Percentiles rank a stretch among this genome's conserved stretches.
phyloP scores from a whole-genome alignment of 2,329 filamentous ascomycete species.

The Scedosporium minutisporum region DNA sequence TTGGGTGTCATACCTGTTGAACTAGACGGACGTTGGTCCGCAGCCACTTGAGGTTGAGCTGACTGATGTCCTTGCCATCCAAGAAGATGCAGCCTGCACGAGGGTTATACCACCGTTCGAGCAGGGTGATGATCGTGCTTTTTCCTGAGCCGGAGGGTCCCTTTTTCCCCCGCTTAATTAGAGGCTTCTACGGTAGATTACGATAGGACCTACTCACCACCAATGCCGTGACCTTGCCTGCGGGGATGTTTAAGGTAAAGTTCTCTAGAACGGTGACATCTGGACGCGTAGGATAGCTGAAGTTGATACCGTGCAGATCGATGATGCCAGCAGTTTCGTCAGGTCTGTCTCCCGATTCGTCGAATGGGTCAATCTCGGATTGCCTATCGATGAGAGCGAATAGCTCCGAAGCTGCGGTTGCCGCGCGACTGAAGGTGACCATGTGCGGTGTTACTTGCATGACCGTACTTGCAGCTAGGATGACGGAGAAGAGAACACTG shows the following conservation, averaged over 20 bases:
- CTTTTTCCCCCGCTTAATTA: background rate
- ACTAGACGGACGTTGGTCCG: constrained; percentile 44
- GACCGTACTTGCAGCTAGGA: constrained; percentile 34
- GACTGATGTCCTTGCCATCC: constrained; percentile 29
- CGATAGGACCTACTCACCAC: constrained; percentile 36
- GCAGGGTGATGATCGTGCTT: constrained; percentile 44
- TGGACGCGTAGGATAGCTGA: constrained; percentile 49
- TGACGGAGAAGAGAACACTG: constrained; percentile 36
- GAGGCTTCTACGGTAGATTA: background rate
- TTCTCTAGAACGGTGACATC: constrained; percentile 33
- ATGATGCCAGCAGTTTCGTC: constrained; percentile 30
- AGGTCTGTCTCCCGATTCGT: constrained; percentile 22
- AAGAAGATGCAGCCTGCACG: constrained; percentile 32
- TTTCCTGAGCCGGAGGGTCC: constrained; percentile 57
- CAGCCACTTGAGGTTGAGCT: constrained; percentile 41
- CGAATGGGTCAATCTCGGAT: constrained; percentile 32
- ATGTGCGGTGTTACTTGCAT: constrained; percentile 36
- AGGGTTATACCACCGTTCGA: constrained; percentile 51
- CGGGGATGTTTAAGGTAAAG: constrained; percentile 32
- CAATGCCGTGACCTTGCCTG: constrained; percentile 40
- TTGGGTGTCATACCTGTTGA: constrained; percentile 21
- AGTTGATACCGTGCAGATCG: constrained; percentile 35
- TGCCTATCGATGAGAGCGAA: constrained; percentile 38
- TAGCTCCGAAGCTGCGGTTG: constrained; percentile 34
- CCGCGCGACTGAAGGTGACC: constrained; percentile 34